Evolutionary conservation across 2,329 filamentous ascomycete species (phyloP), one percentile per base, ranked within the genome.

Genomic region (Colletotrichum sp.): DNA sequence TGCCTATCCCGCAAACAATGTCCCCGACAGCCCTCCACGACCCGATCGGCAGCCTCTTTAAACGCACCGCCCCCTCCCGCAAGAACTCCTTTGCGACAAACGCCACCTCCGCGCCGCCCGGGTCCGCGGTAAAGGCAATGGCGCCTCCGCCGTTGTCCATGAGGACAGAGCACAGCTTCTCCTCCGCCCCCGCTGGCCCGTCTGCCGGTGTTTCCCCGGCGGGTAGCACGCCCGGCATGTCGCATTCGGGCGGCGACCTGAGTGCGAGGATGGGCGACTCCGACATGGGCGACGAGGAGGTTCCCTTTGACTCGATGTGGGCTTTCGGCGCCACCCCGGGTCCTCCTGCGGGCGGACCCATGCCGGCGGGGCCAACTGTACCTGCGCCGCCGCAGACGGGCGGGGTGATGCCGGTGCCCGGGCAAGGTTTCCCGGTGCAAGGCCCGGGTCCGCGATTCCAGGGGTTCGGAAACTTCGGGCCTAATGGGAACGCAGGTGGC

Each of bases 291-390:
- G 84, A 87, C 13, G 78, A 81, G 7, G 84, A 85, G 69, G 82
- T 86, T 62, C 81, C 85, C 57, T 84, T 86, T 66, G 84, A 86
- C 57, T 81, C 78, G 68, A 73, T 86, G 30, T 86, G 84, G 84
- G 79, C 80, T 15, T 80, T 78, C 74, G 62, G 78, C 18, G 34
- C 66, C 26, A 68, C 59, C 12, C 59, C 71, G 21, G 67, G 30
- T 39, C 24, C 44, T 52, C 44, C 32, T 15, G n/a, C 28, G 5
- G 57, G 63, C 39, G 64, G 68, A 1, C 12, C 73, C 44, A 52
- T 55, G 10, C 26, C 57, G 16, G 28, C 24, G 30, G 65, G 39
- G 2, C 16, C 65, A 24, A 30, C 12, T 63, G 39, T 26, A 12
- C 64, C 64, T 8, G 57, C 34, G 21, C 52, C 26, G n/a, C 52